Conservation (phyloP, 768 basidiomycete species). For the Leccinum rimulosum region DNA sequence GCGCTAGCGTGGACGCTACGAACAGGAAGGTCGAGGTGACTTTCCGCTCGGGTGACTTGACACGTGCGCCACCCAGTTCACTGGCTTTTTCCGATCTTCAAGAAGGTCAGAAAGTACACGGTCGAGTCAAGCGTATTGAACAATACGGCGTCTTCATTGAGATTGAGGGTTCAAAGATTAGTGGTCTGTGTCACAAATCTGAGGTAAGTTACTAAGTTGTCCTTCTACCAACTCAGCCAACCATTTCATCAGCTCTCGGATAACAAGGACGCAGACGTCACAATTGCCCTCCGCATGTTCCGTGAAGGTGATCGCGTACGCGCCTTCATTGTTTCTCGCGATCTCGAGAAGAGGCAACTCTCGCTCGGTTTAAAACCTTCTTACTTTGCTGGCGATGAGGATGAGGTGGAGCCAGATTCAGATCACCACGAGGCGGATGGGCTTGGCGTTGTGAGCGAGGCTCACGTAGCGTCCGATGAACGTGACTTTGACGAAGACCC, state of each 20-base stretch:
- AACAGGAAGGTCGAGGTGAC: slow-evolving; percentile 89
- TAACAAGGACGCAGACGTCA: slow-evolving; percentile 76
- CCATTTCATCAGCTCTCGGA: slow-evolving; percentile 69
- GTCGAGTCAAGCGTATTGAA: slow-evolving; percentile 77
- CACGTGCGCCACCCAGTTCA: slow-evolving; percentile 35
- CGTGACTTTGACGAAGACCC: slow-evolving; percentile 12
- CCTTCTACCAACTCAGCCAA: neutral
- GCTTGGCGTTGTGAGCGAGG: slow-evolving; percentile 33
- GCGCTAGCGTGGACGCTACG: slow-evolving; percentile 62
- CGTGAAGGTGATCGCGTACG: slow-evolving; percentile 85
- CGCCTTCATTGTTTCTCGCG: slow-evolving; percentile 69
- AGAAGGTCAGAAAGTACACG: slow-evolving; percentile 79
- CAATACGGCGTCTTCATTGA: slow-evolving; percentile 91
- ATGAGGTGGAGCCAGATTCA: slow-evolving; percentile 32
- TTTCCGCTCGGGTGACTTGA: slow-evolving; percentile 65
- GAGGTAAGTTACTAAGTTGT: slow-evolving; percentile 50
- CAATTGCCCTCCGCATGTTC: slow-evolving; percentile 76
- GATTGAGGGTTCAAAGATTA: slow-evolving; percentile 80
- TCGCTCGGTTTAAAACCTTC: slow-evolving; percentile 86
- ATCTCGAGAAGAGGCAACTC: slow-evolving; percentile 77
- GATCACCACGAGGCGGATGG: slow-evolving; percentile 25
- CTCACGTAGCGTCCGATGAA: slow-evolving; percentile 23
- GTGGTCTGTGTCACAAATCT: slow-evolving; percentile 92
- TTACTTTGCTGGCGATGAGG: slow-evolving; percentile 68
- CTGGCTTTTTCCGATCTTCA: slow-evolving; percentile 55